Percentiles rank a stretch among this genome's conserved stretches.
phyloP scores from a whole-genome alignment of 306 rosid genomes.

The cucumber (Cucumis sativus) region DNA sequence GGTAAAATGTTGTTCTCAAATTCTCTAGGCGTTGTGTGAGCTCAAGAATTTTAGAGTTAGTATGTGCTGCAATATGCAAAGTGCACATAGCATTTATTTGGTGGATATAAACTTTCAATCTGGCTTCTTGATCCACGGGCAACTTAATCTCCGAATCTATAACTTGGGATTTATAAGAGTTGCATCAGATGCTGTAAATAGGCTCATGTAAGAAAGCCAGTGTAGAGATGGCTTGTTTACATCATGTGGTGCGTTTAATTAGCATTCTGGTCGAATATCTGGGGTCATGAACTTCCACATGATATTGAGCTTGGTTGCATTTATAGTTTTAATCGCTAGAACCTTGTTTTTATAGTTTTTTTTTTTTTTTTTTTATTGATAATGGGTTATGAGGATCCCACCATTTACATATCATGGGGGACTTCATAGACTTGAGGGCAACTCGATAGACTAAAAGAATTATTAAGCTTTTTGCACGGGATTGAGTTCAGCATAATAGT shows the following conservation, averaged over 20 bases:
- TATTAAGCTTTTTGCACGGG: neutral
- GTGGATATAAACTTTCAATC: neutral
- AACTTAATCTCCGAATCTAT: neutral
- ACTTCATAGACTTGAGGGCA: neutral
- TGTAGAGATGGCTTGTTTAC: neutral
- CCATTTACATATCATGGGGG: neutral
- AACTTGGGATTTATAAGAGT: neutral
- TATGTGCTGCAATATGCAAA: neutral
- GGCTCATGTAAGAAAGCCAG: neutral
- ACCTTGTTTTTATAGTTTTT: neutral
- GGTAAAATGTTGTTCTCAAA: conserved; percentile 20
- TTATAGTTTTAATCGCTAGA: neutral
- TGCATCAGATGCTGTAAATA: neutral
- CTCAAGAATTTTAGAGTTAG: neutral
- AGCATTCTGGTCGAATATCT: neutral
- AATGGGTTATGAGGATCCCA: neutral
- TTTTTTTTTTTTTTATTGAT: neutral
- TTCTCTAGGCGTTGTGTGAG: neutral
- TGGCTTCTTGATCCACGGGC: neutral
- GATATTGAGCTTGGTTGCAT: neutral
- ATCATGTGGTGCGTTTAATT: neutral
- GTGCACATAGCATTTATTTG: neutral
- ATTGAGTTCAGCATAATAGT: neutral
- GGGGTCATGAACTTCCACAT: neutral
- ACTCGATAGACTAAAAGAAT: neutral